Evolutionary conservation across 2,329 filamentous ascomycete genomes (phyloP).

Genomic region (Diaporthe citri): DNA sequence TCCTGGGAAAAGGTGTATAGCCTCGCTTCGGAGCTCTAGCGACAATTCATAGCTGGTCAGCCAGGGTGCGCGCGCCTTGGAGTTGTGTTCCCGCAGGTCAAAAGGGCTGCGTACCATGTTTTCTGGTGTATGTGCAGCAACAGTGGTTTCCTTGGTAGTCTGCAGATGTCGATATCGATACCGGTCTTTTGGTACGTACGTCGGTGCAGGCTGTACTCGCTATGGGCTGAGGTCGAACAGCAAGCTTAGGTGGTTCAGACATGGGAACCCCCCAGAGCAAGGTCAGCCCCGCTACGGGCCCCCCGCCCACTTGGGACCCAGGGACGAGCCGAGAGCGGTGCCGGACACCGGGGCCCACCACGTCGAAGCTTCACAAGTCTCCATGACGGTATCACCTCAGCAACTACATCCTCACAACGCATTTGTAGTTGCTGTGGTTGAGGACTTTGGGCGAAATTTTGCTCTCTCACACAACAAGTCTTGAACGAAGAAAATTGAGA

Average conservation of each 20-base stretch:
- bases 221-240: constrained; percentile 17
- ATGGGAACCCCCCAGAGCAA: neutral
- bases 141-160: neutral
- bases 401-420: neutral
- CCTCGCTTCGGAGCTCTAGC: constrained; percentile 80
- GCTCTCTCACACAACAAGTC: neutral
- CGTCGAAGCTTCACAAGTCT: neutral
- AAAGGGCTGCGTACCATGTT: constrained; percentile 34
- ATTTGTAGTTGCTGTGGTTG: neutral
- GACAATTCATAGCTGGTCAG: neutral
- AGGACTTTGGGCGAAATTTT: neutral
- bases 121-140: neutral
- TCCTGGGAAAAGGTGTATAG: constrained; percentile 94
- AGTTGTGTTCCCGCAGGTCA: neutral
- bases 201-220: neutral
- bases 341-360: constrained; percentile 24
- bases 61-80: neutral
- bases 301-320: constrained; percentile 25
- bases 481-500: neutral
- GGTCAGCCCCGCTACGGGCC: constrained; percentile 33
- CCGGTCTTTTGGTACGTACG: neutral
- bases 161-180: neutral
- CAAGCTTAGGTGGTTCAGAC: neutral
- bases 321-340: constrained; percentile 35
- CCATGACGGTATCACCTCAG: constrained; percentile 36